Evolutionary conservation across 176 grass and related monocot species (phyloP).

Genomic region (Triticum urartu): DNA sequence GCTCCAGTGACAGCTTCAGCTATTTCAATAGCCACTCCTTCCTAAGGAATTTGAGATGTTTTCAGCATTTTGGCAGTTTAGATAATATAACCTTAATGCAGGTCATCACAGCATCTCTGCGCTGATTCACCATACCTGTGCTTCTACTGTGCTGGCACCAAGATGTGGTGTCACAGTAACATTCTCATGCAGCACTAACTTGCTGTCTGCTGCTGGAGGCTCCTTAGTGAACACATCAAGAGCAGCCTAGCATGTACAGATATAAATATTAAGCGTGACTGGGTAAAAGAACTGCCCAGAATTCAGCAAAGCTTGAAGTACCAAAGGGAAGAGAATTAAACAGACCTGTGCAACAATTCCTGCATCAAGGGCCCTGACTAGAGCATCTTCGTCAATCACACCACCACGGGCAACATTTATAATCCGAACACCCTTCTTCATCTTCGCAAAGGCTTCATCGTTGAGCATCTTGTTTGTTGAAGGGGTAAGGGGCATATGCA

Average conservation of each 20-base stretch:
- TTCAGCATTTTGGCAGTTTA: background rate
- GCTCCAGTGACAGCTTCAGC: conserved; percentile 96
- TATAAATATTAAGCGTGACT: background rate
- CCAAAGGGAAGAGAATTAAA: background rate
- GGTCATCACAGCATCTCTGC: background rate
- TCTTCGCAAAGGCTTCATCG: conserved; percentile 71
- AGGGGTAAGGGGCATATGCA: conserved; percentile 88
- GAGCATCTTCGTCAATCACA: conserved; percentile 86
- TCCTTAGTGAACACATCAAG: conserved; percentile 91
- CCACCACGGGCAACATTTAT: conserved; percentile 90
- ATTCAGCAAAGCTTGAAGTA: background rate
- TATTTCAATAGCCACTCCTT: conserved; percentile 94
- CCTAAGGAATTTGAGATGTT: conserved; percentile 40
- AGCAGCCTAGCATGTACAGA: conserved; percentile 50
- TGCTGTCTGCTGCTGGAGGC: conserved; percentile 68
- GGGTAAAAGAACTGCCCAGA: background rate
- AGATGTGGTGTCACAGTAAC: conserved; percentile 91
- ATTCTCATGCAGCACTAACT: conserved; percentile 83
- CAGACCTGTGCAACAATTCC: conserved; percentile 83
- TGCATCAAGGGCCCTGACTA: conserved; percentile 79
- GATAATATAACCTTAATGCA: background rate
- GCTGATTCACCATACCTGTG: conserved; percentile 57
- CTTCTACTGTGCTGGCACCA: conserved; percentile 88
- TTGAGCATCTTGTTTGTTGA: conserved; percentile 86
- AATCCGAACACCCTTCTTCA: conserved; percentile 88